phyloP scores from a whole-genome alignment of 2,329 filamentous ascomycete species.

The Epichloe gansuensis region DNA sequence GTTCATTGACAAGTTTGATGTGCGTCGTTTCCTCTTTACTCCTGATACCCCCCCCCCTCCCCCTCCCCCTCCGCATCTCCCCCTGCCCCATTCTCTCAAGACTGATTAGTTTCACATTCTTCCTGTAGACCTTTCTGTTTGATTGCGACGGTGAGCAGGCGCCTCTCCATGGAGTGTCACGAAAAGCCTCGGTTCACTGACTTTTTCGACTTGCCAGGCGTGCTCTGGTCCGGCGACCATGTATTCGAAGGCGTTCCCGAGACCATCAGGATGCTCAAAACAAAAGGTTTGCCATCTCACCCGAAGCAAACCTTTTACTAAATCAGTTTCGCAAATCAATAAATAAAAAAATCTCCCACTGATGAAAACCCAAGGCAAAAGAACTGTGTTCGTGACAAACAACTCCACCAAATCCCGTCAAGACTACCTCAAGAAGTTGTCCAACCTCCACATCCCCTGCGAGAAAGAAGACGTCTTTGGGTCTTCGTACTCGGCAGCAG shows the following conservation, averaged over 20 bases:
- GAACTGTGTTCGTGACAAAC: constrained; percentile 92
- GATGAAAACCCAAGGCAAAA: constrained; percentile 53
- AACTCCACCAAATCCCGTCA: constrained; percentile 93
- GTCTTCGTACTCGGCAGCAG: constrained; percentile 84
- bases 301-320: not conserved
- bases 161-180: not conserved
- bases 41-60: not conserved
- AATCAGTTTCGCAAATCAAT: too few relatives aligned
- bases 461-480: constrained; percentile 86
- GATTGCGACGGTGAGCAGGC: constrained; percentile 76
- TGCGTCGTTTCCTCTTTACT: constrained; percentile 33
- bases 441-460: constrained; percentile 64
- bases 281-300: constrained; percentile 46
- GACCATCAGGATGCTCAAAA: constrained; percentile 70
- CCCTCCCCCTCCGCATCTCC: not conserved
- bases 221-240: constrained; percentile 91
- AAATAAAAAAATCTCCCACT: not conserved
- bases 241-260: constrained; percentile 76
- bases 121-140: constrained; percentile 53
- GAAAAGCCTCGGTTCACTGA: not conserved
- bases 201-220: constrained; percentile 42
- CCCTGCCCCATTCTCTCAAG: not conserved
- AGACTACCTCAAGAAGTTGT: constrained; percentile 89
- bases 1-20: constrained; percentile 87
- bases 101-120: not conserved